phyloP scores from a whole-genome alignment of 805 yeast species.

The Lachancea fermentati region DNA sequence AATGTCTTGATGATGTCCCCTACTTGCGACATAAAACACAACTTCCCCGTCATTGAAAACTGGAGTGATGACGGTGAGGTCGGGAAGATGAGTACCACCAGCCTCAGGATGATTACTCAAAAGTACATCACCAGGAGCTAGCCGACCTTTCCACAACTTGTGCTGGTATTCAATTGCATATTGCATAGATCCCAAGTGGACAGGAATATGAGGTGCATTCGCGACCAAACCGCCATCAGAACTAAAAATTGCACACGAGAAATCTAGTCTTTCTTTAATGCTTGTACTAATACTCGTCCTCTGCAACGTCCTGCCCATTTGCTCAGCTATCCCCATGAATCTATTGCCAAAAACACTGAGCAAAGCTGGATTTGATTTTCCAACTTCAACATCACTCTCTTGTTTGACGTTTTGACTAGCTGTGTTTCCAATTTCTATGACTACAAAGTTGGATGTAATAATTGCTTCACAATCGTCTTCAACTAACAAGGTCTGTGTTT shows the following conservation, averaged over 20 bases:
- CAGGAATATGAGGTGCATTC: conserved; percentile 86
- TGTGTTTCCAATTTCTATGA: neutral
- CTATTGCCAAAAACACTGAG: conserved; percentile 76
- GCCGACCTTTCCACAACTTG: conserved; percentile 54
- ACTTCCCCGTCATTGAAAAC: conserved; percentile 59
- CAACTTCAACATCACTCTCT: conserved; percentile 20
- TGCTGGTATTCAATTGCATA: conserved; percentile 69
- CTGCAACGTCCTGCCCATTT: conserved; percentile 76
- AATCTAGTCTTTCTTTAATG: conserved; percentile 78
- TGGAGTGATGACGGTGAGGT: conserved; percentile 89
- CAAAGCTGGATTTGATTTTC: conserved; percentile 54
- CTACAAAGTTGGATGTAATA: neutral
- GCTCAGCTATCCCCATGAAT: conserved; percentile 88
- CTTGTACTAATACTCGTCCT: conserved; percentile 78
- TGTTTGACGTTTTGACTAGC: conserved; percentile 10
- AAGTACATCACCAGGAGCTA: conserved; percentile 68
- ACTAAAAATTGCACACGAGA: conserved; percentile 79
- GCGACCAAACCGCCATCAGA: conserved; percentile 75
- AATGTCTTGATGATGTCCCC: conserved; percentile 96
- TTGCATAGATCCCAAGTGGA: conserved; percentile 82
- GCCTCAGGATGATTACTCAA: conserved; percentile 76
- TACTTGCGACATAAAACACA: conserved; percentile 83
- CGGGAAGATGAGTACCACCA: conserved; percentile 88
- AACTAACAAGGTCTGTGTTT: conserved; percentile 74
- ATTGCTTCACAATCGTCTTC: too few species aligned